These are phyloP conservation scores for Agastache rugosa DNA, from an alignment of 257 asterid genomes.

Conservation along the genomic window DNA sequence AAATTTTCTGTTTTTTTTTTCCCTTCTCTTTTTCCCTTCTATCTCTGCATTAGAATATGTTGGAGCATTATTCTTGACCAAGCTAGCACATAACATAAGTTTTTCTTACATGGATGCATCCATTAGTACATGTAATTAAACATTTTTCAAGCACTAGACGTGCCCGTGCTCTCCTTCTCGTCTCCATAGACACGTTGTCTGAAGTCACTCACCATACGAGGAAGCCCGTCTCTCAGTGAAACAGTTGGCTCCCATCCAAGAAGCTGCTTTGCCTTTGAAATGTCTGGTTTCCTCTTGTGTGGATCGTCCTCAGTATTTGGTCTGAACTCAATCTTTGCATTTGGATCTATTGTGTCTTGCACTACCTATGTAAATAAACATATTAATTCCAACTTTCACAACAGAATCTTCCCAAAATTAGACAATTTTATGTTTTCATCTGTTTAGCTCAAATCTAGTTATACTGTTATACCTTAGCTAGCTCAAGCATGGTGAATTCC, in stretches of 20 bases:
- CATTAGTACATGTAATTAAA: background rate
- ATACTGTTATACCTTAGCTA: slow-evolving; percentile 63
- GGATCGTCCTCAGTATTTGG: slow-evolving; percentile 89
- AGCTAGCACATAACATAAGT: slow-evolving; percentile 12
- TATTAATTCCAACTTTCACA: background rate
- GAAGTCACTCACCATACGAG: slow-evolving; percentile 80
- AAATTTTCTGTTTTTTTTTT: background rate
- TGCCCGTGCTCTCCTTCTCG: slow-evolving; percentile 33
- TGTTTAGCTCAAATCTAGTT: background rate
- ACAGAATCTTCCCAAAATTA: background rate
- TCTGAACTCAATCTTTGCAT: slow-evolving; percentile 77
- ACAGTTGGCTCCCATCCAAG: slow-evolving; percentile 82
- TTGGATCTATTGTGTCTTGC: slow-evolving; percentile 76
- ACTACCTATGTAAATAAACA: slow-evolving; percentile 60
- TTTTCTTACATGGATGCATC: slow-evolving; percentile 17
- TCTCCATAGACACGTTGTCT: slow-evolving; percentile 69
- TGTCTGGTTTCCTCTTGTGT: slow-evolving; percentile 87
- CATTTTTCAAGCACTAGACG: slow-evolving; percentile 35
- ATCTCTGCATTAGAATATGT: background rate
- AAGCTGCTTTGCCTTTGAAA: slow-evolving; percentile 72
- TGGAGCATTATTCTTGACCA: slow-evolving; percentile 30
- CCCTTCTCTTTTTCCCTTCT: no score
- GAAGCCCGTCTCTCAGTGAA: slow-evolving; percentile 80
- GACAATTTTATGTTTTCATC: background rate
- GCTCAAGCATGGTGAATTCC: slow-evolving; percentile 94